Evolutionary conservation across 148 eudicot genomes (phyloP).

Genomic region (Diospyros lotus): DNA sequence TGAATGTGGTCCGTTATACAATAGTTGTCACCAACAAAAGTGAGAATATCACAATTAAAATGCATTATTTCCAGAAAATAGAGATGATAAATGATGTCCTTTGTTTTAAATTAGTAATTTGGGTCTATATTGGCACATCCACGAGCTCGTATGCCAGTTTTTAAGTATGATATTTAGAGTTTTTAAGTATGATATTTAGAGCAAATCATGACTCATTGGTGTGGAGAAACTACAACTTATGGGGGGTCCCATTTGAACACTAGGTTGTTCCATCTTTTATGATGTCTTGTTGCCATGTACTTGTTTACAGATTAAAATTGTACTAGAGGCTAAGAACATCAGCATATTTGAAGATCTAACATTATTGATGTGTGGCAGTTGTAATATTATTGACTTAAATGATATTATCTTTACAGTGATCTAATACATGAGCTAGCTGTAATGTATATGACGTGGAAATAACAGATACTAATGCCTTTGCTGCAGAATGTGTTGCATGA

Average conservation of each 20-base stretch:
- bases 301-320: neutral
- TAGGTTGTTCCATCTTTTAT: neutral
- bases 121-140: neutral
- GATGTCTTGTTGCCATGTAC: neutral
- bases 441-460: neutral
- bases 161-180: neutral
- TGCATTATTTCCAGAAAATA: neutral
- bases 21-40: neutral
- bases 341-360: neutral
- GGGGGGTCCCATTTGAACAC: neutral
- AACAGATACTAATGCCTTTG: neutral
- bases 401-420: neutral
- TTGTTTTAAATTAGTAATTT: neutral
- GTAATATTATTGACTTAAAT: neutral
- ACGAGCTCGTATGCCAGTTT: neutral
- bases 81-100: neutral
- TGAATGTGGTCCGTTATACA: neutral
- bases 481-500: conserved; percentile 17
- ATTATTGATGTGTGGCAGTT: neutral
- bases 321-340: neutral
- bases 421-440: neutral
- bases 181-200: neutral
- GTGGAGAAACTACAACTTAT: neutral
- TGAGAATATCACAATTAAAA: neutral
- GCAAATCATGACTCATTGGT: neutral